A percentile compares a stretch with the other conserved stretches of the same genome.
These are phyloP conservation scores for Candida labiduridarum DNA, from an alignment of 1,139 yeast species.

Conservation along the genomic window DNA sequence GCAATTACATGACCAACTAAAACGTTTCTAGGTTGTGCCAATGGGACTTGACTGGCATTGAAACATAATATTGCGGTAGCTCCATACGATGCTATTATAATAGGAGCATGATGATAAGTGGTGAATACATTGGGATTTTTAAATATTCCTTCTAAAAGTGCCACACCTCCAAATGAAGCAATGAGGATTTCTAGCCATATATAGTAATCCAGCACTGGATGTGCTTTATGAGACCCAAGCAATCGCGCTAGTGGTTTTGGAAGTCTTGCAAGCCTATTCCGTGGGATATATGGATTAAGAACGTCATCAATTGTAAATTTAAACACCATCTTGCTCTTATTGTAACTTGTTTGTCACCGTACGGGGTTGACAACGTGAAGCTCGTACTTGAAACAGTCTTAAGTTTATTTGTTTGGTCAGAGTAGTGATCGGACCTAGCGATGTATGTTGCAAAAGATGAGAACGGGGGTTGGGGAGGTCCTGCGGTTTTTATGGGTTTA, in stretches of 20 bases:
- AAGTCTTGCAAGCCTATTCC: conserved; percentile 27
- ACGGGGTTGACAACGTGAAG: too few relatives aligned
- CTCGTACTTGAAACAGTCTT: too few relatives aligned
- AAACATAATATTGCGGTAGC: conserved; percentile 67
- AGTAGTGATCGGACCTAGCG: too few relatives aligned
- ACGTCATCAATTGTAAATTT: conserved; percentile 42
- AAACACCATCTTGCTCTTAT: conserved; percentile 33
- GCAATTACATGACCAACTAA: conserved; percentile 59
- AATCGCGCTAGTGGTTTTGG: conserved; percentile 33
- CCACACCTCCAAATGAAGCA: conserved; percentile 55
- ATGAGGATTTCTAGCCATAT: conserved; percentile 52
- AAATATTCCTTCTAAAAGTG: conserved; percentile 54
- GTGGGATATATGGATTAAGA: conserved; percentile 31
- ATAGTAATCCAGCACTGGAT: conserved; percentile 39
- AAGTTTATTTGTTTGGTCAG: too few relatives aligned
- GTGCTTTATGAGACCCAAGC: conserved; percentile 33
- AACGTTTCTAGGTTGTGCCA: conserved; percentile 69
- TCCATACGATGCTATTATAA: conserved; percentile 64
- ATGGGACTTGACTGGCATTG: conserved; percentile 58
- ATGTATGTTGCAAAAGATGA: too few relatives aligned
- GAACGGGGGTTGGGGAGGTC: too few relatives aligned
- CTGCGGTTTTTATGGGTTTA: too few relatives aligned
- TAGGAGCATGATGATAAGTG: conserved; percentile 45
- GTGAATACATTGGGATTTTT: conserved; percentile 44
- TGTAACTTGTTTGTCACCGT: too few relatives aligned